phyloP scores from a whole-genome alignment of 2,329 filamentous ascomycete genomes.

The Ramularia endophylla region DNA sequence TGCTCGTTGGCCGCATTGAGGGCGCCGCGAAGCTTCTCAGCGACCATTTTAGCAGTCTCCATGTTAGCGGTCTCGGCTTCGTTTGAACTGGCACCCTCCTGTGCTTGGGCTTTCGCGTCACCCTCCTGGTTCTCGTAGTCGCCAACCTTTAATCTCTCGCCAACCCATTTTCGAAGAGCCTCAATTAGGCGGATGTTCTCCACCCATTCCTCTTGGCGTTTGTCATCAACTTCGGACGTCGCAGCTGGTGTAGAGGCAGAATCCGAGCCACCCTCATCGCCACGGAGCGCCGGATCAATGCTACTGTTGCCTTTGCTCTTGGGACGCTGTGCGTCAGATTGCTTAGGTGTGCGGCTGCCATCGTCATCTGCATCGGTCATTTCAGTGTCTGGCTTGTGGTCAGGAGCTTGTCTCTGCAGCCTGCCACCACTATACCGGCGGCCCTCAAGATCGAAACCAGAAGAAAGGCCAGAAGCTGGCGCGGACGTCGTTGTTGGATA shows the following conservation, averaged over 20 bases:
- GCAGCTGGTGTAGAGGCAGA: conserved; percentile 24
- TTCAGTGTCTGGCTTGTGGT: conserved; percentile 33
- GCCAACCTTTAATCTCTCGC: conserved; percentile 48
- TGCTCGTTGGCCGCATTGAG: conserved; percentile 14
- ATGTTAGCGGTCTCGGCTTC: conserved; percentile 10
- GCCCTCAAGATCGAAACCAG: conserved; percentile 56
- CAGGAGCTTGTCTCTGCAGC: conserved; percentile 49
- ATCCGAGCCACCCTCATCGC: conserved; percentile 24
- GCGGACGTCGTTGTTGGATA: conserved; percentile 63
- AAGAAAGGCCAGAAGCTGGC: conserved; percentile 63
- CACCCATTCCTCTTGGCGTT: conserved; percentile 51
- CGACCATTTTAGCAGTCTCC: conserved; percentile 19
- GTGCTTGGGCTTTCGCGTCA: conserved; percentile 8
- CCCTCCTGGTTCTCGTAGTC: conserved; percentile 41
- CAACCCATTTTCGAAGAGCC: conserved; percentile 52
- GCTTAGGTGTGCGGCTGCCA: conserved; percentile 31
- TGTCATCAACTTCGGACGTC: conserved; percentile 36
- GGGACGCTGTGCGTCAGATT: conserved; percentile 21
- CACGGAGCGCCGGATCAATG: conserved; percentile 34
- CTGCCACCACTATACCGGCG: conserved; percentile 57
- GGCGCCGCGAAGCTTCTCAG: conserved; percentile 20
- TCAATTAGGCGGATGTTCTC: conserved; percentile 61
- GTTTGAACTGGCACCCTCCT: conserved; percentile 12
- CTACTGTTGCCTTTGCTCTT: conserved; percentile 29
- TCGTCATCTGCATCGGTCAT: conserved; percentile 39